Evolutionary conservation across 2,329 filamentous ascomycete genomes (phyloP), one percentile per base, ranked within the genome.

Genomic region (Hypomyces perniciosus): DNA sequence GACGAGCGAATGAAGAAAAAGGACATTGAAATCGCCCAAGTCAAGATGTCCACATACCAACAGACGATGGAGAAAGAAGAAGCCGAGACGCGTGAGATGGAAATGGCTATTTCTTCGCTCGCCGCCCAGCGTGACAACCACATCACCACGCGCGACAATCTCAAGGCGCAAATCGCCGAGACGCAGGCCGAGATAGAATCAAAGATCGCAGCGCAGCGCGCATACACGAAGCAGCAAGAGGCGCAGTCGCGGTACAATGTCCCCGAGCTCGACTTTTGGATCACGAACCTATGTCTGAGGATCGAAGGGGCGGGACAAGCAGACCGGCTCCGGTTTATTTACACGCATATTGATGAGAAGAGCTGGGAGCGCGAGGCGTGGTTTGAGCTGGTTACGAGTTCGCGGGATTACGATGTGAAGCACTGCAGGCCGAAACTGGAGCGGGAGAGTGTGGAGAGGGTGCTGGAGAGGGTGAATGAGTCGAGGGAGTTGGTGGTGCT

Each of bases 251-350:
- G 90, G 33, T 88, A 92, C 69, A 97, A 99, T 69, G 81, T 88
- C 40, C 93, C 93, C 0, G 93, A 99, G 72, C 78, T 99, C 42
- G 88, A 91, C 59, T 97, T 97, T 66, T 99, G 93, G 93, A 88
- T 95, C 66, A 86, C 86, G 49, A 93, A 92, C 65, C 74, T 99
- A 53, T 91, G 92, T 52, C 69, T 97, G 65, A 78, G 86, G 54
- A 95, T 99, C 63, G 92, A 97, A 65, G 92, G 92, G 2, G 88
- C 88, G 0, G 91, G 89, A 1, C 80, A 82, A 63, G 84, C 88
- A 56, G 91, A 96, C 69, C 80, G 88, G 28, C 75, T 99, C 59
- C 92, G 92, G 68, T 96, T 99, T 66, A 80, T 93, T 2, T 99
- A 90, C 65, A 87, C 83, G 29, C 88, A 95, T 67, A 76, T 97